phyloP scores from a whole-genome alignment of 768 basidiomycete genomes.

The Pleurotus tuber-regium region DNA sequence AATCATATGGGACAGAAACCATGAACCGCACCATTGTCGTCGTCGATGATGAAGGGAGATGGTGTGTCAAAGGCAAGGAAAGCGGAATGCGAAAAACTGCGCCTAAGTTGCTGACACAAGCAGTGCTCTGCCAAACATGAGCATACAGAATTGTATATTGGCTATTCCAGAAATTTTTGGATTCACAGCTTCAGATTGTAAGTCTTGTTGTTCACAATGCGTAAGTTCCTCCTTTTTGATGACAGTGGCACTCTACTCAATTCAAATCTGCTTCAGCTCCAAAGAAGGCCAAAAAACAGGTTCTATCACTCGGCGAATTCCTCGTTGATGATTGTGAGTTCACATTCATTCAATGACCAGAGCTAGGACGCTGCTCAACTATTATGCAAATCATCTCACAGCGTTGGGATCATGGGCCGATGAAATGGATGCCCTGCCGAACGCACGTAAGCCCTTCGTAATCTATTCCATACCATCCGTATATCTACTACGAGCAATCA shows the following conservation, averaged over 20 bases:
- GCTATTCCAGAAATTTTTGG: conserved; percentile 4
- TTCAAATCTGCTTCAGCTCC: conserved; percentile 55
- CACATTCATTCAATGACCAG: conserved; percentile 15
- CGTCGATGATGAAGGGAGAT: conserved; percentile 1
- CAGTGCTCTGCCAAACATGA: neutral
- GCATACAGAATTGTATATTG: neutral
- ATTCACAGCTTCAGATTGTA: neutral
- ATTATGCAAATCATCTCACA: conserved; percentile 29
- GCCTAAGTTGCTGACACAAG: conserved; percentile 1
- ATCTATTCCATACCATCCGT: neutral
- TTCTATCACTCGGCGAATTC: conserved; percentile 83
- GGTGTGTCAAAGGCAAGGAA: neutral
- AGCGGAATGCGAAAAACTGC: conserved; percentile 4
- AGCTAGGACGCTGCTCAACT: conserved; percentile 14
- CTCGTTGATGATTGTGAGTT: conserved; percentile 78
- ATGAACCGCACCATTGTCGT: conserved; percentile 1
- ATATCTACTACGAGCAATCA: conserved; percentile 13
- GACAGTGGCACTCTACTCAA: neutral
- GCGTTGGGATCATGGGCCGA: conserved; percentile 97
- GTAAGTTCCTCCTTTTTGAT: conserved; percentile 9
- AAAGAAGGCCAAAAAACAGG: conserved; percentile 90
- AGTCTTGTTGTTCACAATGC: conserved; percentile 10
- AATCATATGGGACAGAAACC: neutral
- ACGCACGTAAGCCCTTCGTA: conserved; percentile 71
- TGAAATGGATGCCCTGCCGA: conserved; percentile 93